phyloP scores from a whole-genome alignment of 805 yeast genomes.

The Wickerhamomyces subpelliculosus region DNA sequence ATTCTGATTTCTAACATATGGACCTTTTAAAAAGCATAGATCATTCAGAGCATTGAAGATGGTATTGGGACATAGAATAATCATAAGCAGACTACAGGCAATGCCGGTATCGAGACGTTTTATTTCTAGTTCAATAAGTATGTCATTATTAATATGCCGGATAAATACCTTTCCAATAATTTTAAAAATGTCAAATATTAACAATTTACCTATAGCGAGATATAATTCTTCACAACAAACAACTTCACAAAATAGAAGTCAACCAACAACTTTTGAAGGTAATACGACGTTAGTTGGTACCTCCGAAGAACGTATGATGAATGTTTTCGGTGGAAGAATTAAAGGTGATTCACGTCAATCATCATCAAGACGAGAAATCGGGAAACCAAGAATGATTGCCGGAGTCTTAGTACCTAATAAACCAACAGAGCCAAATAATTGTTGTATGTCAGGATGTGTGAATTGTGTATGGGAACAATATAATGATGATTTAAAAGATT shows the following conservation, averaged over 20 bases:
- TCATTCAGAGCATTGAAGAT: neutral
- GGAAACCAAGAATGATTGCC: constrained; percentile 26
- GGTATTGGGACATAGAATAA: neutral
- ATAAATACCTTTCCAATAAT: too few relatives aligned
- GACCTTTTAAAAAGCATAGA: too few relatives aligned
- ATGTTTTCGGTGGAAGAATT: constrained; percentile 50
- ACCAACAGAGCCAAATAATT: constrained; percentile 89
- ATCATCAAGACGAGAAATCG: constrained; percentile 24
- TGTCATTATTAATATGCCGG: neutral
- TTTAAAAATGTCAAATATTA: neutral
- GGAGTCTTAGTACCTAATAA: constrained; percentile 78
- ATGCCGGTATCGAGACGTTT: neutral
- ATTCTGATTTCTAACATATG: too few relatives aligned
- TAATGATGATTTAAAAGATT: constrained; percentile 80
- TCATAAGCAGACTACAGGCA: neutral
- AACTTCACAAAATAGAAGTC: neutral
- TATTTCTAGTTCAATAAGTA: neutral
- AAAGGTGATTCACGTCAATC: constrained; percentile 43
- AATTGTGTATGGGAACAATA: constrained; percentile 96
- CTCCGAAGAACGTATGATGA: constrained; percentile 40
- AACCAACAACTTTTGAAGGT: constrained; percentile 21
- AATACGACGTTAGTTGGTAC: constrained; percentile 24
- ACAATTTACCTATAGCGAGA: too few relatives aligned
- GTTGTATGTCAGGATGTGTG: constrained; percentile 96
- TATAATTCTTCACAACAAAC: too few relatives aligned